phyloP scores from a whole-genome alignment of 169 alveolate genomes.

The Plasmodium cynomolgi region DNA sequence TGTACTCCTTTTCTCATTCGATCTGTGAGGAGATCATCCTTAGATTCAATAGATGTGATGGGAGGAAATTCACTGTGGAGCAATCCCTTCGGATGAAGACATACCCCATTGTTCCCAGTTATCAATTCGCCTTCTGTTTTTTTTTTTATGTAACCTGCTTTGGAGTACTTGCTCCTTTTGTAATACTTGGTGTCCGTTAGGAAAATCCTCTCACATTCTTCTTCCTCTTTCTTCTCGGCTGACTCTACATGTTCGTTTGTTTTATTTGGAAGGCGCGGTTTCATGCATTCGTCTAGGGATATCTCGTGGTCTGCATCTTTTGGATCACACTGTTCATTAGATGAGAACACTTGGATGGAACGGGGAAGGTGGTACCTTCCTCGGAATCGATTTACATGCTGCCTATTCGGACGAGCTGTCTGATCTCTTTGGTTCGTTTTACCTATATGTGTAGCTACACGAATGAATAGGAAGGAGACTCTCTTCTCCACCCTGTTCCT shows the following conservation, averaged over 20 bases:
- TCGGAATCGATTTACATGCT: neutral
- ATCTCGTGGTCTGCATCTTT: neutral
- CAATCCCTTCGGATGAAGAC: neutral
- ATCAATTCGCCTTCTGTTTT: neutral
- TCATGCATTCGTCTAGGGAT: neutral
- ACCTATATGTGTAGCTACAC: neutral
- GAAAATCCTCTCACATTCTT: neutral
- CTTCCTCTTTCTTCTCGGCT: neutral
- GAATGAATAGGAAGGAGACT: neutral
- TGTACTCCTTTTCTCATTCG: slow-evolving; percentile 8
- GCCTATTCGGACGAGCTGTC: neutral
- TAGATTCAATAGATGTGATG: slow-evolving; percentile 6
- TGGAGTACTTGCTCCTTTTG: slow-evolving; percentile 69
- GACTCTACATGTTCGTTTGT: neutral
- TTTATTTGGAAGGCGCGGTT: neutral
- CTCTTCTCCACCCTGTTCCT: neutral
- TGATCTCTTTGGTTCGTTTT: neutral
- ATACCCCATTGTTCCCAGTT: neutral
- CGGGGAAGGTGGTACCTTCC: neutral
- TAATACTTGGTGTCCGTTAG: slow-evolving; percentile 70
- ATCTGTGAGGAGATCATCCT: slow-evolving; percentile 26
- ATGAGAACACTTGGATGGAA: neutral
- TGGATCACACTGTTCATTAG: neutral
- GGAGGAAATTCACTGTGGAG: neutral
- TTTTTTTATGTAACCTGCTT: slow-evolving; percentile 51